Percentiles rank a stretch among this genome's conserved stretches.
These are phyloP conservation scores for Scheffersomyces quercinus DNA, from an alignment of 1,139 yeast species.

Conservation along the genomic window DNA sequence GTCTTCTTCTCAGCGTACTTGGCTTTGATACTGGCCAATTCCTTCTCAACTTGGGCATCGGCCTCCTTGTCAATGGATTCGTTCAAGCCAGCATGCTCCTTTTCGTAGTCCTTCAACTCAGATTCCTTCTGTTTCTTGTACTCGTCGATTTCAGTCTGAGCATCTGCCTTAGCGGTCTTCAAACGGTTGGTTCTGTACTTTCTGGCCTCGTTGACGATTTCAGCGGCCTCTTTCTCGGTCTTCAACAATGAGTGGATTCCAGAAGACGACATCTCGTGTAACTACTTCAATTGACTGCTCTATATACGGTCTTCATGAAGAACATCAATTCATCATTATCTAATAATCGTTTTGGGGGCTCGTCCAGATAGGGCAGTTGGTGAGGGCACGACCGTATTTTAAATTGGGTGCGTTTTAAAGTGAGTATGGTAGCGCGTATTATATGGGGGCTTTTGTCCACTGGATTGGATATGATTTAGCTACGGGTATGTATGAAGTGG, in stretches of 20 bases:
- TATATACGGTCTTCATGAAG: background rate
- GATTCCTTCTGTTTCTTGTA: slow-evolving; percentile 84
- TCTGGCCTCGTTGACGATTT: slow-evolving; percentile 89
- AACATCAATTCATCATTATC: slow-evolving; percentile 1
- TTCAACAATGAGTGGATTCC: slow-evolving; percentile 35
- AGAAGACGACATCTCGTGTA: slow-evolving; percentile 16
- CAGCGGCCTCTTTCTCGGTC: slow-evolving; percentile 97
- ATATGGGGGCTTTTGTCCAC: too few species aligned
- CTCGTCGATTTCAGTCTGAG: slow-evolving; percentile 82
- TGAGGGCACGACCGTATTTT: background rate
- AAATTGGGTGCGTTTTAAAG: too few species aligned
- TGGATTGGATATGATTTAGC: too few species aligned
- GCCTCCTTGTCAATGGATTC: slow-evolving; percentile 73
- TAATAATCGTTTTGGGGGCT: background rate
- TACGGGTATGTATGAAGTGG: too few species aligned
- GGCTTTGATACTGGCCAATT: slow-evolving; percentile 61
- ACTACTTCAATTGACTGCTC: background rate
- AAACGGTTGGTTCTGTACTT: slow-evolving; percentile 79
- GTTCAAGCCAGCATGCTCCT: slow-evolving; percentile 66
- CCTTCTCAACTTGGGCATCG: slow-evolving; percentile 58
- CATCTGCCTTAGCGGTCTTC: slow-evolving; percentile 93
- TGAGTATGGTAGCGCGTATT: too few species aligned
- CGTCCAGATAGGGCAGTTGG: background rate
- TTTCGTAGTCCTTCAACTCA: slow-evolving; percentile 74
- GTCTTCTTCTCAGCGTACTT: slow-evolving; percentile 63